These are phyloP conservation scores for Dictyophora rubrovolvata DNA, from an alignment of 768 basidiomycete species.

Conservation along the genomic window DNA sequence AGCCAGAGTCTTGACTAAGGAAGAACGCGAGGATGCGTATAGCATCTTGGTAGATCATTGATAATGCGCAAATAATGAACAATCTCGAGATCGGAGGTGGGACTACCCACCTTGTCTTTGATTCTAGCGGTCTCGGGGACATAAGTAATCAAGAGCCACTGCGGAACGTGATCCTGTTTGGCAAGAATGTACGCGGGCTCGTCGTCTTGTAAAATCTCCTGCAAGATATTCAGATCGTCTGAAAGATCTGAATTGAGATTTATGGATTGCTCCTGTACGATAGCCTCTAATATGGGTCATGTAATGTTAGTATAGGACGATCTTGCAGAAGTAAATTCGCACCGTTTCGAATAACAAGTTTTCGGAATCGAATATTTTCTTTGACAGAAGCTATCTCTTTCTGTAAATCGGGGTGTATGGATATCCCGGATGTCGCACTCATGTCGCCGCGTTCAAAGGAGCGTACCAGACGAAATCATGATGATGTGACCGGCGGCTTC, in stretches of 20 bases:
- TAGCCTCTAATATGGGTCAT: constrained; percentile 40
- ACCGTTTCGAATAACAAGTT: constrained; percentile 72
- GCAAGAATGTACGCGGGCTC: constrained; percentile 69
- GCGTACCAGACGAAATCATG: neutral
- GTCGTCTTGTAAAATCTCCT: constrained; percentile 46
- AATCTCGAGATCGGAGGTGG: neutral
- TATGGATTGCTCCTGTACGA: constrained; percentile 49
- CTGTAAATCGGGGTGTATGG: constrained; percentile 46
- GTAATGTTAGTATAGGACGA: constrained; percentile 17
- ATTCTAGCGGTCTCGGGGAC: constrained; percentile 77
- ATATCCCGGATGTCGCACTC: constrained; percentile 69
- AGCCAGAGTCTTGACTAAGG: constrained; percentile 64
- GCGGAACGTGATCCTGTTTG: constrained; percentile 47
- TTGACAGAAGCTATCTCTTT: constrained; percentile 43
- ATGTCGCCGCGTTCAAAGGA: constrained; percentile 27
- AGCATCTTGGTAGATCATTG: constrained; percentile 52
- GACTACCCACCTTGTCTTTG: constrained; percentile 57
- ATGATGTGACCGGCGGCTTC: neutral
- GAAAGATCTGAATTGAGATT: constrained; percentile 36
- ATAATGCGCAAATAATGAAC: neutral
- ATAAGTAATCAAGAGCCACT: constrained; percentile 71
- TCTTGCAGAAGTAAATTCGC: constrained; percentile 18
- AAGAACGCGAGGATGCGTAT: constrained; percentile 69
- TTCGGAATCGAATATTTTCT: constrained; percentile 56
- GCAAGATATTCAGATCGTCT: constrained; percentile 51